Evolutionary conservation across 352 stramenopile genomes (phyloP), one percentile per base, ranked within the genome.

Genomic region (Phytophthora quininea): DNA sequence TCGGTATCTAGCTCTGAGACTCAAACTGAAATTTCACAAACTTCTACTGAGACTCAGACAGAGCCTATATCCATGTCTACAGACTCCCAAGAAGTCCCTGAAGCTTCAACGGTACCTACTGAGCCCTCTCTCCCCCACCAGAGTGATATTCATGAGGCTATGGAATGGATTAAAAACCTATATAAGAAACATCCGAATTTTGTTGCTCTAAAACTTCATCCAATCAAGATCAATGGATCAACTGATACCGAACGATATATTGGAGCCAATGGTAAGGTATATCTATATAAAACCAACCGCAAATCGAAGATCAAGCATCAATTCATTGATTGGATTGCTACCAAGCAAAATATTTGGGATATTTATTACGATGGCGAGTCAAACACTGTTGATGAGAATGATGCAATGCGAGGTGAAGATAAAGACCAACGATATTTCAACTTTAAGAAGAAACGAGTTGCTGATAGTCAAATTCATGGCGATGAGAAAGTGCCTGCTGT

Each of bases 271-370:
- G 43, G 43, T 27, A 29, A n/a, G 43, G 9, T 50, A 27, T 29
- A 27, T 9, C 11, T 9, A 29, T n/a, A 29, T 50, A 24, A 24
- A 9, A 50, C 12, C 24, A 29, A 29, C 37, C 7, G 37, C 7
- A 7, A 24, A 27, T 50, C 19, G 19, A 50, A 50, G 19, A 9
- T 15, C 6, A 50, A 50, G 19, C 19, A 24, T 24, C 19, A 24
- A 24, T 29, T 50, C 24, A 50, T 50, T n/a, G 43, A 50, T 50
- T 50, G 43, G 43, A 9, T 50, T 9, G 43, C 43, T 29, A 50
- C 43, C 8, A 29, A 24, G 19, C 6, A 24, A 7, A 24, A 50
- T 27, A 24, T 50, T 24, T 6, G 15, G 8, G 43, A 50, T 27
- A 50, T 50, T 24, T 24, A 9, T n/a, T 29, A n/a, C 43, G 15